Evolutionary conservation across 2,329 filamentous ascomycete species (phyloP), one percentile per base, ranked within the genome.

Genomic region (Fusarium lyarnte): DNA sequence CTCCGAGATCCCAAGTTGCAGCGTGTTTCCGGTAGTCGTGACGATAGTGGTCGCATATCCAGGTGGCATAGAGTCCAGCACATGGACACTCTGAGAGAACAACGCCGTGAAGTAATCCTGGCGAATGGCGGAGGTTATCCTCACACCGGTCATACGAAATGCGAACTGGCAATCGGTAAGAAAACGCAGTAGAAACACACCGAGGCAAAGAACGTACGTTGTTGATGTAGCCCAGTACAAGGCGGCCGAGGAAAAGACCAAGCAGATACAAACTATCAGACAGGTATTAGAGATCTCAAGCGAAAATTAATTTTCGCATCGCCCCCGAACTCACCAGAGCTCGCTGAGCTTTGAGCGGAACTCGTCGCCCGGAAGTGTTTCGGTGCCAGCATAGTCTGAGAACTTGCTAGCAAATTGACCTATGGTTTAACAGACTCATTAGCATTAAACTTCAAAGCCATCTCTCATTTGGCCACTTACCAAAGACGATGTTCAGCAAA

Each of bases 1-100:
- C 70, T 88, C 86, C 0, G 86, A 88, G n/a, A 88, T 84, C 23
- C 86, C 87, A 31, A 86, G 80, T 63, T 89, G 87, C 16, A 89
- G 82, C 0, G 84, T 84, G 69, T 88, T 88, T 36, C 86, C 83
- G 0, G 85, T 84, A 0, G 84, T 83, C 0, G 86, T 88, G 71
- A 89, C 87, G 2, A 85, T 84, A 43, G 84, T 85, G 1, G 85
- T 84, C 5, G 87, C 85, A 21, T 84, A 83, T 21, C 87, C 87
- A 0, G 85, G 78, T 3, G 86, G 85, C 29, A 87, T 78, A 23
- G 84, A 81, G 62, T 87, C 87, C 21, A 89, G 80, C 13, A 81
- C 82, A 64, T 83, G 84, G 53, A 88, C 82, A 0, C 86, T 84
- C 45, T 87, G 86, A 5, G 78, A 75, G 66, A 89, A 87, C 4